Evolutionary conservation across 805 yeast genomes (phyloP), one percentile per base, ranked within the genome.

Genomic region (Komagataella pastoris): DNA sequence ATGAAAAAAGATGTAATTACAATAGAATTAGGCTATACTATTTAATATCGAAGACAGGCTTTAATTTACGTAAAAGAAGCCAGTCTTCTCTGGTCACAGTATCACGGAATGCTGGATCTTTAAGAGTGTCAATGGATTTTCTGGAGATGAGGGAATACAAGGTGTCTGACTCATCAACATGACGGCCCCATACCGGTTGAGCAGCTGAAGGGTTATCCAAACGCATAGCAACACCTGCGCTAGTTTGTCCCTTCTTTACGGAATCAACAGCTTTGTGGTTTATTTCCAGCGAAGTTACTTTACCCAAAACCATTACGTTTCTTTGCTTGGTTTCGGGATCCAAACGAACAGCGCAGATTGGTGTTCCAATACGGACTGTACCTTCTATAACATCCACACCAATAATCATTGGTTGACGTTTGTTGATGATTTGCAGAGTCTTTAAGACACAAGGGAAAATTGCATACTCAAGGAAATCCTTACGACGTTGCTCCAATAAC

Each of bases 131-230:
- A 59, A 93, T 90, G 43, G 96, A 86, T 68, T 76, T 86, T 75
- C 99, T 82, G 10, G 93, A 65, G 57, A 93, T 79, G 72, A 85
- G 75, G n/a, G 99, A 91, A 71, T 90, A 93, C 64, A 93, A 74
- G 48, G 79, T 76, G 68, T 93, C 99, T 54, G 80, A 73, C 70
- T 93, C 99, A 67, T 89, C 96, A 59, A 93, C 95, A 65, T 93
- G 99, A 74, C 99, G 88, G 56, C 99, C 99, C 98, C 98, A 93
- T 12, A 88, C 83, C 52, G 99, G 98, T 71, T 89, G 96, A 57
- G 87, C 91, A 53, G 85, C 76, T 47, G 96, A 85, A 57, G 96
- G 90, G 61, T 88, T 85, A 53, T 93, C 99, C 63, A 93, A 76
- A 75, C 99, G 83, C 85, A 93, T 87, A 56, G 99, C 99, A 56